Evolutionary conservation across 31 red algal species (phyloP), one percentile per base, ranked within the genome.

Genomic region (Odonthalia washingtoniensis): DNA sequence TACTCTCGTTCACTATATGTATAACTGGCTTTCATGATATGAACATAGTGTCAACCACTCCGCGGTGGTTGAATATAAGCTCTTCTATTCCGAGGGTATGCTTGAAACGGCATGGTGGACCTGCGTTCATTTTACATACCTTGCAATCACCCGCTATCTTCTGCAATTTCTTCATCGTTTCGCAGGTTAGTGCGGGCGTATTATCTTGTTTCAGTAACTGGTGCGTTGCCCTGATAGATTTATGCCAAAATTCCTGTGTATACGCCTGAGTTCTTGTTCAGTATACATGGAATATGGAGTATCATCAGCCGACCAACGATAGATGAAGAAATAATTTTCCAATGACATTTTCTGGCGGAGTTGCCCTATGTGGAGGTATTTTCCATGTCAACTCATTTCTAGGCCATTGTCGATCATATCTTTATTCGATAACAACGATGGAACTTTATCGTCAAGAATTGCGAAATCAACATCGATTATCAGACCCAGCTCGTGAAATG

Each of bases 21-120:
- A n/a, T n/a, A n/a, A n/a, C n/a, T n/a, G n/a, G n/a, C n/a, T n/a
- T n/a, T n/a, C 6, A n/a, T 26, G 37, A 28, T 3, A 80, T 62
- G 6, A 61, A 60, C 76, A 80, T 80, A 4, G 37, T 30, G 28
- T 80, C 43, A 14, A 80, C 28, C 17, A 14, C 76, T 3, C 52
- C 76, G 26, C 37, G 14, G 4, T 80, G 76, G 30, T 80, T 80
- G 76, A 80, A 80, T 3, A 16, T 24, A 5, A 80, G 5, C 26
- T 80, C 76, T 3, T 80, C 45, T 14, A 14, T 80, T 27, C 76
- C 76, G 6, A n/a, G n/a, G n/a, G n/a, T n/a, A n/a, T n/a, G n/a
- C n/a, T n/a, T n/a, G n/a, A n/a, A n/a, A n/a, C n/a, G 62, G n/a
- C 9, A 49, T 80, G n/a, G 62, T 28, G 45, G 52, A 61, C 33